Evolutionary conservation across 495 filamentous ascomycete genomes (phyloP).

Genomic region (Penicillium desertorum): DNA sequence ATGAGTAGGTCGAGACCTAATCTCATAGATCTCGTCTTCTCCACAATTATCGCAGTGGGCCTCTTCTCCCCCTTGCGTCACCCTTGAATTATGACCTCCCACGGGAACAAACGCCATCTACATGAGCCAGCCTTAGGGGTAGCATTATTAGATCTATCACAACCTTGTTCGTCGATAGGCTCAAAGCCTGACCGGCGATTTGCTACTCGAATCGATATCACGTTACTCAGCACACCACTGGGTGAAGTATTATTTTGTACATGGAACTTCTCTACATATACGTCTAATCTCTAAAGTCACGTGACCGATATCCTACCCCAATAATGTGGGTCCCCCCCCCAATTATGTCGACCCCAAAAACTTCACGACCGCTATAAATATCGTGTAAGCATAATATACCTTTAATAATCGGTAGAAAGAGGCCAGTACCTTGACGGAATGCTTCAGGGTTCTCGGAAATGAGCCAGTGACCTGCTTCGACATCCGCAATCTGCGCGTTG

Average conservation of each 20-base stretch:
- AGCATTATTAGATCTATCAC: background rate
- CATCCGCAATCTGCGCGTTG: conserved; percentile 71
- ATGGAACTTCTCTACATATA: background rate
- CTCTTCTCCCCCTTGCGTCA: background rate
- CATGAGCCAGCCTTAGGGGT: background rate
- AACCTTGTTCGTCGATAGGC: background rate
- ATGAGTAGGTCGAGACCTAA: background rate
- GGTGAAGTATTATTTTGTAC: conserved; percentile 1
- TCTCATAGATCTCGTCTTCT: background rate
- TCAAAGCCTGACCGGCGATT: background rate
- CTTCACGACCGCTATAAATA: conserved; percentile 38
- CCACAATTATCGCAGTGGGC: background rate
- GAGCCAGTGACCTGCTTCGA: conserved; percentile 91
- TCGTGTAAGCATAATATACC: conserved; percentile 14
- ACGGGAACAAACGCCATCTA: background rate
- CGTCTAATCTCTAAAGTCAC: background rate
- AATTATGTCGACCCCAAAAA: conserved; percentile 28
- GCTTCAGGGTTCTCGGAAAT: conserved; percentile 88
- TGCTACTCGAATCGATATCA: background rate
- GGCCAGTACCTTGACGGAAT: conserved; percentile 70
- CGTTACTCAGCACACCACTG: background rate
- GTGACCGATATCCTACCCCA: background rate
- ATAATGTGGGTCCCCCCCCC: no score
- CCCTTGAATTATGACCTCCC: background rate
- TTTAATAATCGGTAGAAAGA: conserved; percentile 5